Base-by-base conservation (phyloP, 306 rosid genomes). In the Glycine latifolia region DNA sequence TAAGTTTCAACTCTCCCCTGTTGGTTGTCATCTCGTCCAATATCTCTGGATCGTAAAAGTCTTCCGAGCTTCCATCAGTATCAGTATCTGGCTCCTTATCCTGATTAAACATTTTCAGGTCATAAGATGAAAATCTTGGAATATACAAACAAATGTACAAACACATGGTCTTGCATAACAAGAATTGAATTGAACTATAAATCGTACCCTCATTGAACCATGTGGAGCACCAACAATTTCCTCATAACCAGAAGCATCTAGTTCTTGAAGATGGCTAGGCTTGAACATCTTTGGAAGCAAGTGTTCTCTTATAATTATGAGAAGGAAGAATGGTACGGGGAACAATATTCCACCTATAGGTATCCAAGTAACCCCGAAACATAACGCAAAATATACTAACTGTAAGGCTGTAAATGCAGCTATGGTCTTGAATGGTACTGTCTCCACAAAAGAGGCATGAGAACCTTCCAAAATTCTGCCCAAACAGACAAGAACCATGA, bases 161-260 rank as follows among this genome's bases (percentile, higher is more conserved):
- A 59, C 13, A 71, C 20, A 61, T 35, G 13, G 26, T 5, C 50
- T 13, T 46, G 7, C 50, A 8, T 69, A 15, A 67, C 48, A 73
- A 72, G 55, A 67, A 55, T 56, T 59, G 78, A 58, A 79, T 7
- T 59, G 78, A 58, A 79, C 5, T 20, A 60, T 76, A 20, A 62
- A 35, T 41, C 49, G 2, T 69, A 88, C 91, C 89, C 14, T 61
- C 10, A 76, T 9, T 44, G 76, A 33, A 33, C 35, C 61, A 16
- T 15, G 74, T 3, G 91, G 89, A 67, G 86, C 82, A 43, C 97
- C 94, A 0, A 77, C 54, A 44, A 93, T 67, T 88, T 95, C 97
- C 89, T 95, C 97, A 16, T 91, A 95, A 61, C 89, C 98, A n/a
- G 95, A 90, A 67, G 97, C 94, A 79, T 95, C 97, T 12, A 95